phyloP scores from a whole-genome alignment of 148 eudicot species.

The Fagopyrum homotropicum region DNA sequence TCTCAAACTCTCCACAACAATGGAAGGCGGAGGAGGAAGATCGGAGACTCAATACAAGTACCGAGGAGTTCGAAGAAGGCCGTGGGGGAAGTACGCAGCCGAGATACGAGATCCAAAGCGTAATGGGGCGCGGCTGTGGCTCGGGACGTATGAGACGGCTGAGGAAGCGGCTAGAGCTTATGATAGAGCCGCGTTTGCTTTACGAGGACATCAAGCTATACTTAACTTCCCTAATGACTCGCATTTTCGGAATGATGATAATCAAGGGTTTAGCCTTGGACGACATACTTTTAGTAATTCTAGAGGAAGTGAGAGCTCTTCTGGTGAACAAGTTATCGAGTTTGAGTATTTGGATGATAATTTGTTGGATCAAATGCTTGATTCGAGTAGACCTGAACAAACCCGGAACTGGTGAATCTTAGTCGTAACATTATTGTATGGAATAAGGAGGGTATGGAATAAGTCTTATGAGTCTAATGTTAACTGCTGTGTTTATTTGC shows the following conservation, averaged over 20 bases:
- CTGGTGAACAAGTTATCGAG: not conserved
- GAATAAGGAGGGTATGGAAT: too few relatives aligned
- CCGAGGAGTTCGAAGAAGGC: conserved; percentile 4
- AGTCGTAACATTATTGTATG: too few relatives aligned
- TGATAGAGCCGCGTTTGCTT: not conserved
- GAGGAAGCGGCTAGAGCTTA: conserved; percentile 10
- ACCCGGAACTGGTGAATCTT: too few relatives aligned
- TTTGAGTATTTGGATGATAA: conserved; percentile 3
- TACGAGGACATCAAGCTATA: not conserved
- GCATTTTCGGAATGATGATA: not conserved
- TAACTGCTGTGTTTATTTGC: too few relatives aligned
- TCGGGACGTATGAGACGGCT: conserved; percentile 6
- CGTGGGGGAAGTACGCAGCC: conserved; percentile 7
- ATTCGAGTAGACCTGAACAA: not conserved
- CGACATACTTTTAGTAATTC: not conserved
- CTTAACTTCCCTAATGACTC: conserved; percentile 6
- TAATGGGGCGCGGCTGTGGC: not conserved
- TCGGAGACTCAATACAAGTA: not conserved
- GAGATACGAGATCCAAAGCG: conserved; percentile 8
- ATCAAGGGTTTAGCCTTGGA: not conserved
- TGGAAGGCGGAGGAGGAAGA: not conserved
- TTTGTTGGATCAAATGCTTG: conserved; percentile 6
- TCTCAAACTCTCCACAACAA: not conserved
- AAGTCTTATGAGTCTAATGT: too few relatives aligned
- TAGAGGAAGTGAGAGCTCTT: not conserved